Base-by-base conservation (phyloP, 306 rosid species). In the Vachellia collinsii region DNA sequence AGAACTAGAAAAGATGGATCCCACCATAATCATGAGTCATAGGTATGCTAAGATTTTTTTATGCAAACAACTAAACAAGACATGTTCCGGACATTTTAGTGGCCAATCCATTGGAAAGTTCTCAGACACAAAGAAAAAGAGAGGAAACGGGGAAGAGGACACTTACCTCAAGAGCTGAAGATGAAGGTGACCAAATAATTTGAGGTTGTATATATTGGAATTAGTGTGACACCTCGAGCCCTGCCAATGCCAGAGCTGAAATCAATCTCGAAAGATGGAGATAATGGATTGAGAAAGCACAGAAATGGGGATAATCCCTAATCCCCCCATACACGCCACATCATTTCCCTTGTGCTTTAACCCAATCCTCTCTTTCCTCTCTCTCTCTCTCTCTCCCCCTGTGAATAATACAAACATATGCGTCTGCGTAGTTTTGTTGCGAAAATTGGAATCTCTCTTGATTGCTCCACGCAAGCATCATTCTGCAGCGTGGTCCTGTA, bases 401-500 rank as follows among this genome's bases (percentile, higher is more conserved):
- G 64, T 64, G 70, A 64, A 36, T 34, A 71, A 79, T 71, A 61
- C 42, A 80, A 61, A 72, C 44, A 66, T 7, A 38, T 68, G 65
- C 34, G 65, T 3, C 8, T 8, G 36, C 8, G 36, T 36, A 48
- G 74, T 69, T 70, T 43, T n/a, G 34, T 73, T 43, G 80, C 59
- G n/a, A 29, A 80, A 79, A 56, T 84, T 23, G 34, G 88, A 87
- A 82, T 84, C 88, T 85, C 81, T 85, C 83, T 91, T 89, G 83
- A 87, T 88, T 84, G 89, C 91, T 81, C 83, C 95, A 85, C 79
- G 87, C 87, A 83, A 75, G 83, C 88, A 89, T 86, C 88, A 93
- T 88, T 86, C 72, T 86, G 85, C 74, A 80, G 81, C 62, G 88
- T 82, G 89, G 80, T 92, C 64, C 51, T 38, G 54, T 47, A 8